phyloP scores from a whole-genome alignment of 2,329 filamentous ascomycete species.

The Dendrostoma leiphaemia region DNA sequence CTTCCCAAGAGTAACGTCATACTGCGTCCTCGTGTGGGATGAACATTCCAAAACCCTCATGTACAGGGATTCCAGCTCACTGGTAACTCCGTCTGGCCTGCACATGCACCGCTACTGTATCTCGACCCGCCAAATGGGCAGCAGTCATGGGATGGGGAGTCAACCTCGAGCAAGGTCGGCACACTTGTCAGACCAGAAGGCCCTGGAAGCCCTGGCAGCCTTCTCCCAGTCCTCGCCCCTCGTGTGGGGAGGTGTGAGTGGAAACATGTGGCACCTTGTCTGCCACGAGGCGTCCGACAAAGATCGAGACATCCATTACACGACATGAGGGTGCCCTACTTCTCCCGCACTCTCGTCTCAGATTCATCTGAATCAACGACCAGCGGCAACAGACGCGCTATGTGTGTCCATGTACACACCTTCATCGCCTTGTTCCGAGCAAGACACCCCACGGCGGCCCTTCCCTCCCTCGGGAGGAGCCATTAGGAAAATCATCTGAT shows the following conservation, averaged over 20 bases:
- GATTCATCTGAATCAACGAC: conserved; percentile 19
- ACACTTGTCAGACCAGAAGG: background rate
- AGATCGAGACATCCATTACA: conserved; percentile 11
- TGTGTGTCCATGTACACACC: background rate
- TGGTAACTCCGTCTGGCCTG: background rate
- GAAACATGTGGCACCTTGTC: background rate
- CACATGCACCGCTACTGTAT: background rate
- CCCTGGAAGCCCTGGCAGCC: background rate
- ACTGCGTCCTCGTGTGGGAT: conserved; percentile 3
- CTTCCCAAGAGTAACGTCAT: conserved; percentile 13
- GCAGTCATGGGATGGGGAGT: background rate
- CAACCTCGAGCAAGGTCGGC: background rate
- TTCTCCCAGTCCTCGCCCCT: background rate
- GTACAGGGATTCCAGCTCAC: background rate
- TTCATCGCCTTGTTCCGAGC: background rate
- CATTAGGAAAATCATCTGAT: conserved; percentile 15
- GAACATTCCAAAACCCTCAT: background rate
- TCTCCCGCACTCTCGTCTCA: conserved; percentile 9
- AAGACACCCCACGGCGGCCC: background rate
- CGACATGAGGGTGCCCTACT: conserved; percentile 3
- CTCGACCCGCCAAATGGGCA: background rate
- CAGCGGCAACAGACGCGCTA: conserved; percentile 1
- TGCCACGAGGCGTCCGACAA: conserved; percentile 16
- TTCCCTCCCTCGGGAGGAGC: conserved; percentile 13
- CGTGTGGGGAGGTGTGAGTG: background rate